A percentile compares a stretch with the other conserved stretches of the same genome.
Evolutionary conservation across 495 filamentous ascomycete genomes (phyloP).

Genomic region (Antarctomyces pellizariae): DNA sequence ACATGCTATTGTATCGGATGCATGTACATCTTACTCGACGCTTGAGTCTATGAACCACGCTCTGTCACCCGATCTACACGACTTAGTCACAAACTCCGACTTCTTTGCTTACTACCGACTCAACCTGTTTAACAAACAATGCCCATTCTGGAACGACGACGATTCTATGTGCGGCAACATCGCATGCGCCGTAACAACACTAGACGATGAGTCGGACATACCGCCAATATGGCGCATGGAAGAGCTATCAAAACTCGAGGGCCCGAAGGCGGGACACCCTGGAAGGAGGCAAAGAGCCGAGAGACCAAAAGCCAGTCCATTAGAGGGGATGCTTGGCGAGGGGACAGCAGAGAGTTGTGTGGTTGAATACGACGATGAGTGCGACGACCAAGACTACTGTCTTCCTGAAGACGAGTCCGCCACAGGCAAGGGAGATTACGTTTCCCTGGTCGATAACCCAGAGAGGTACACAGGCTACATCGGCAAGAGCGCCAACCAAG

Average conservation of each 20-base stretch:
- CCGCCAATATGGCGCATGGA: slow-evolving; percentile 76
- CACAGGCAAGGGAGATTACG: slow-evolving; percentile 78
- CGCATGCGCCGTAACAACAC: slow-evolving; percentile 87
- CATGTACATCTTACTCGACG: slow-evolving; percentile 76
- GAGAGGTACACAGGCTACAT: slow-evolving; percentile 90
- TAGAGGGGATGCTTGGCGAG: slow-evolving; percentile 66
- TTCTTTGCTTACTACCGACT: slow-evolving; percentile 95
- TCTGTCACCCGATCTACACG: slow-evolving; percentile 56
- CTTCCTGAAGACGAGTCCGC: slow-evolving; percentile 85
- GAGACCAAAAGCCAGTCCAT: slow-evolving; percentile 39
- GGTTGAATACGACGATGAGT: slow-evolving; percentile 93
- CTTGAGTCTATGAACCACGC: slow-evolving; percentile 64
- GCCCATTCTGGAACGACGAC: slow-evolving; percentile 88
- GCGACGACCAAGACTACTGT: slow-evolving; percentile 92
- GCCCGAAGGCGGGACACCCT: slow-evolving; percentile 75
- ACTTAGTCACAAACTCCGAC: slow-evolving; percentile 68
- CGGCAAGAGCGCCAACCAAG: slow-evolving; percentile 56
- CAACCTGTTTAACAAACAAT: slow-evolving; percentile 87
- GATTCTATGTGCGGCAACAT: slow-evolving; percentile 94
- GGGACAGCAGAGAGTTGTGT: slow-evolving; percentile 86
- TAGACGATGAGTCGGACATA: slow-evolving; percentile 87
- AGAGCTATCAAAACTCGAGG: slow-evolving; percentile 80
- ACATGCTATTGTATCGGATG: slow-evolving; percentile 47
- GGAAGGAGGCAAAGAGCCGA: slow-evolving; percentile 45
- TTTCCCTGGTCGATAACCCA: slow-evolving; percentile 79